Evolutionary conservation across 192 early-diverging fungal species (phyloP).

Genomic region (Linnemannia zychae): DNA sequence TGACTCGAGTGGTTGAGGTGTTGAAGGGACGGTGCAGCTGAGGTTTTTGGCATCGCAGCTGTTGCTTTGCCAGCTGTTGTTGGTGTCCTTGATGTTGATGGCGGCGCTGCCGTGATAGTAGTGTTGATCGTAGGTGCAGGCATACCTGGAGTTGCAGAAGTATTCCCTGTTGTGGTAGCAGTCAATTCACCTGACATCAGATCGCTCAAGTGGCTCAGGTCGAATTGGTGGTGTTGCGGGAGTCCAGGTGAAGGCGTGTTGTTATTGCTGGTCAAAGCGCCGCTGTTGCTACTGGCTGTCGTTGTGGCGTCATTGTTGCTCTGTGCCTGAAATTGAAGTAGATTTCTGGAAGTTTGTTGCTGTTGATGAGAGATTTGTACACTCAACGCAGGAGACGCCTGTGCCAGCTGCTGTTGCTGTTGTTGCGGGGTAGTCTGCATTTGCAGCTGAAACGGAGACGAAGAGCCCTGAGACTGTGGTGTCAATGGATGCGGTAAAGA

Average conservation of each 20-base stretch:
- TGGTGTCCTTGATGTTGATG: too few relatives aligned
- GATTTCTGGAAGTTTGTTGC: background rate
- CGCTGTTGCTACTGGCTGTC: background rate
- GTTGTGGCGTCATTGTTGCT: background rate
- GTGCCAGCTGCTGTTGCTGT: background rate
- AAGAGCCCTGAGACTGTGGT: background rate
- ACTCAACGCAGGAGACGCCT: background rate
- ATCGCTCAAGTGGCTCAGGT: conserved; percentile 30
- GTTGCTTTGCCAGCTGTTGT: background rate
- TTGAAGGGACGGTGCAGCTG: background rate
- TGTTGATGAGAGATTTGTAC: conserved; percentile 8
- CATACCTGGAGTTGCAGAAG: background rate
- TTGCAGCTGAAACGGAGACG: background rate
- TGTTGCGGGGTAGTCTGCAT: conserved; percentile 27
- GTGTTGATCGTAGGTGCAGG: background rate
- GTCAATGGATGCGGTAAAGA: background rate
- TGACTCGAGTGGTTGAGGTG: conserved; percentile 1
- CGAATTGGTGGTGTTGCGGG: conserved; percentile 19
- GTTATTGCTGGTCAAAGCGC: background rate
- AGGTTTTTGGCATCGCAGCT: background rate
- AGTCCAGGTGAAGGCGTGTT: background rate
- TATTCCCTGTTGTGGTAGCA: conserved; percentile 9
- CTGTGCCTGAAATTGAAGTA: conserved; percentile 1
- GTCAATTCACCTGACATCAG: conserved; percentile 28
- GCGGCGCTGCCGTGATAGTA: too few relatives aligned